Percentiles rank a stretch among this genome's conserved stretches.
These are phyloP conservation scores for Triticum urartu DNA, from an alignment of 176 grass and related monocot genomes.

Conservation along the genomic window DNA sequence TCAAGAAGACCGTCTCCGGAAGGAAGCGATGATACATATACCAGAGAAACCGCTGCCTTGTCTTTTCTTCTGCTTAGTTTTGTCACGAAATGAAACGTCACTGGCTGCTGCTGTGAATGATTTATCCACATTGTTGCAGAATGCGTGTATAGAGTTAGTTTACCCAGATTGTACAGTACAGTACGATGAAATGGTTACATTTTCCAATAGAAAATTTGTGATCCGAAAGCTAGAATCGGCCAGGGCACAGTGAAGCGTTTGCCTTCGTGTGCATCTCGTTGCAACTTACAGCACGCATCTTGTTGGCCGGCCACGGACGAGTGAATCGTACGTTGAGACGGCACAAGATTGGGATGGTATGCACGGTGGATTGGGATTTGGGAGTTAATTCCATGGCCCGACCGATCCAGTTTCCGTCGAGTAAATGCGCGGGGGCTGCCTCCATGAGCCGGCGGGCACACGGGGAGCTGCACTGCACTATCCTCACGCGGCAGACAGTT, in stretches of 20 bases:
- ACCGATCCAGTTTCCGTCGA: neutral
- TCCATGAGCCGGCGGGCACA: slow-evolving; percentile 37
- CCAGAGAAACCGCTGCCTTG: neutral
- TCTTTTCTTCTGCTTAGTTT: slow-evolving; percentile 1
- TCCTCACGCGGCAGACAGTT: slow-evolving; percentile 40
- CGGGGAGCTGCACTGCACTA: neutral
- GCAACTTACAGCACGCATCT: neutral
- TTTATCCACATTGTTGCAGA: neutral
- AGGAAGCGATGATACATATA: slow-evolving; percentile 44
- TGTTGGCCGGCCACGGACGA: neutral
- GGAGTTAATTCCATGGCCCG: neutral
- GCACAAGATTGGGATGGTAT: slow-evolving; percentile 22
- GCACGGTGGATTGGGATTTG: neutral
- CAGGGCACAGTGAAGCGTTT: neutral
- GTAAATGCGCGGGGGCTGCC: slow-evolving; percentile 29
- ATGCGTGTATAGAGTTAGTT: slow-evolving; percentile 2
- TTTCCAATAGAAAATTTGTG: neutral
- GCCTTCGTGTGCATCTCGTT: neutral
- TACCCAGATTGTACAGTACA: too few species aligned
- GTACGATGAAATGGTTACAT: neutral
- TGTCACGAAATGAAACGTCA: neutral
- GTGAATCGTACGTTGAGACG: neutral
- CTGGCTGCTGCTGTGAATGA: neutral
- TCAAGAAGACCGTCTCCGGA: slow-evolving; percentile 84
- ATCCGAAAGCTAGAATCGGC: neutral